These are phyloP conservation scores for Neonectria neomacrospora DNA, from an alignment of 2,329 filamentous ascomycete genomes.

Conservation along the genomic window DNA sequence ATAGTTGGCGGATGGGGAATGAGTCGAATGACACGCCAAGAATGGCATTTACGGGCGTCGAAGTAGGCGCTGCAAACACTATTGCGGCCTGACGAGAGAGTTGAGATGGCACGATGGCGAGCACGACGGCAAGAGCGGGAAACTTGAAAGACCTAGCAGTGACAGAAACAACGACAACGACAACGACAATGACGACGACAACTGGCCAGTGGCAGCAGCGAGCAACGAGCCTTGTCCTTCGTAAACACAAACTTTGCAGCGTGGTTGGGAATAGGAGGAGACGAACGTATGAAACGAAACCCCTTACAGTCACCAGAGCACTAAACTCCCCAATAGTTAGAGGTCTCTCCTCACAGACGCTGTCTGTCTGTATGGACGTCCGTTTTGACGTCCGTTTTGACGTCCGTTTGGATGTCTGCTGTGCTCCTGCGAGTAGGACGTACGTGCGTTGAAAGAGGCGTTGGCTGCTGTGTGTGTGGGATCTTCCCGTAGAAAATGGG, in stretches of 20 bases:
- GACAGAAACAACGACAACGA: not conserved
- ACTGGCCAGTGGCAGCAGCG: not conserved
- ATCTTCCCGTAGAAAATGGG: not conserved
- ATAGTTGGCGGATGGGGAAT: not conserved
- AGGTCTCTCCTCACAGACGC: too few relatives aligned
- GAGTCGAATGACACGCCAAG: not conserved
- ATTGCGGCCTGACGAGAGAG: not conserved
- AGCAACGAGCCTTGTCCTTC: not conserved
- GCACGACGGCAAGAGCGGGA: slow-evolving; percentile 3
- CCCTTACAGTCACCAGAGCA: not conserved
- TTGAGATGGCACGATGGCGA: not conserved
- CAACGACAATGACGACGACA: not conserved
- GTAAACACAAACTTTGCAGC: not conserved
- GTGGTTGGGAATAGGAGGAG: not conserved
- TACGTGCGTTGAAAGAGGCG: not conserved
- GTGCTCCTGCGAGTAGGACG: not conserved
- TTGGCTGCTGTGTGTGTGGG: not conserved
- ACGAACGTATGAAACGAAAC: not conserved
- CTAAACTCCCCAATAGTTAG: too few relatives aligned
- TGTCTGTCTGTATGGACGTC: not conserved
- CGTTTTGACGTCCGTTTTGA: too few relatives aligned
- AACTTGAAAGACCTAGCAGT: not conserved
- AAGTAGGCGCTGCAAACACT: not conserved
- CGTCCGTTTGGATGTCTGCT: not conserved
- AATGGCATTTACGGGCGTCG: not conserved